phyloP scores from a whole-genome alignment of 2,329 filamentous ascomycete genomes.

The Penicillium sp. region DNA sequence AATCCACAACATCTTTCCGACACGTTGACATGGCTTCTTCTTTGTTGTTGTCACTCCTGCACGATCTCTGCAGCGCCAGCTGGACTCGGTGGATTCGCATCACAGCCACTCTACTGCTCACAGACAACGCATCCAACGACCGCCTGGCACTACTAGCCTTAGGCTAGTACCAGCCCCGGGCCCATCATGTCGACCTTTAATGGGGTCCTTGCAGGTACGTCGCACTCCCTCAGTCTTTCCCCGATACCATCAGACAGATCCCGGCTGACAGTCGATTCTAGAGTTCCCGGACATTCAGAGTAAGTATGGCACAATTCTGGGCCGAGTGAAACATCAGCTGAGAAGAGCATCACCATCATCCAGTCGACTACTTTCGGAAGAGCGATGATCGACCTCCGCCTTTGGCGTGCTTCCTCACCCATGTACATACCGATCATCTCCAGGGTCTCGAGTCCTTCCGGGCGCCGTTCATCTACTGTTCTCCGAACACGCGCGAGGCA shows the following conservation, averaged over 20 bases:
- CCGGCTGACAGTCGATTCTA: conserved; percentile 21
- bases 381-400: conserved; percentile 63
- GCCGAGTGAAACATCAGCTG: conserved; percentile 6
- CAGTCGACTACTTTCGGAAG: conserved; percentile 81
- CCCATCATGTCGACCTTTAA: conserved; percentile 42
- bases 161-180: conserved; percentile 2
- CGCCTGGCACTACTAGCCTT: background rate
- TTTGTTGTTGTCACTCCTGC: conserved; percentile 6
- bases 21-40: background rate
- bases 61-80: conserved; percentile 11
- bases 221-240: background rate
- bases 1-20: background rate
- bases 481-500: conserved; percentile 76
- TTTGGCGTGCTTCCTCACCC: conserved; percentile 85
- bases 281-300: conserved; percentile 82
- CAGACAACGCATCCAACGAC: background rate
- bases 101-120: conserved; percentile 5
- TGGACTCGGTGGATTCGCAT: conserved; percentile 15
- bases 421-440: conserved; percentile 91
- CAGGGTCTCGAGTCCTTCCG: conserved; percentile 76
- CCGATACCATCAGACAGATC: background rate
- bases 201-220: conserved; percentile 39
- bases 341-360: background rate
- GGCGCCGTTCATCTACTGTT: conserved; percentile 89
- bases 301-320: conserved; percentile 38